Base-by-base conservation (phyloP, 495 filamentous ascomycete genomes). In the Cercophora newfieldiana region DNA sequence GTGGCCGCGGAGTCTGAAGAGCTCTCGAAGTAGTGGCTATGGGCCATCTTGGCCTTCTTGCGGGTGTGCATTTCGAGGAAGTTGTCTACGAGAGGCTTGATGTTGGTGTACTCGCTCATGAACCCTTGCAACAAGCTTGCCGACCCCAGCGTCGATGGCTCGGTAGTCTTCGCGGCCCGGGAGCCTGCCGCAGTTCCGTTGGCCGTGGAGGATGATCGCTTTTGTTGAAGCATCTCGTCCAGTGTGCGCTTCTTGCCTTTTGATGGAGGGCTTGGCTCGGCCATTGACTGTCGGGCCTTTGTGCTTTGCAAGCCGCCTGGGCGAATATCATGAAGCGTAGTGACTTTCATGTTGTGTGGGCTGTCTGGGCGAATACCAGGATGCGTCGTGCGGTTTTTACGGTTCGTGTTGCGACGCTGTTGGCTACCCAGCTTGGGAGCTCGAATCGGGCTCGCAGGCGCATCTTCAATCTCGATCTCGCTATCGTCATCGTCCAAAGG, bases 401-500 rank as follows among this genome's bases (percentile, higher is more conserved):
- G 2, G 10, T 16, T 44, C 12, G 10, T 44, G 3, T 16, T 16
- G 18, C 37, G 18, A 44, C 10, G 4, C 18, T 44, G 37, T 16
- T 14, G 37, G 12, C 12, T 44, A 2, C 18, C 18, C 37, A 16
- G 10, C 37, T 16, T 44, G 2, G 37, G 12, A 44, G 37, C 4
- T 14, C 10, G 10, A 14, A 44, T 14, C 2, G 37, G 37, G 24
- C 50, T 53, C 2, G 7, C 2, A 2, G n/a, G 7, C n/a, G 50
- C 56, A 18, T 84, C 78, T 18, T 84, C 76, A 25, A 87, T 57
- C 8, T 66, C 69, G 22, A 64, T 4, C 5, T 85, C 79, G 19
- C 86, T 79, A 29, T 87, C 80, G 19, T 82, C 78, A 31, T 81
- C 75, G 22, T 81, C 77, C 10, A 83, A 78, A 0, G 25, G 72